Conservation (phyloP, 169 alveolate genomes). For the Plasmodium fragile region DNA sequence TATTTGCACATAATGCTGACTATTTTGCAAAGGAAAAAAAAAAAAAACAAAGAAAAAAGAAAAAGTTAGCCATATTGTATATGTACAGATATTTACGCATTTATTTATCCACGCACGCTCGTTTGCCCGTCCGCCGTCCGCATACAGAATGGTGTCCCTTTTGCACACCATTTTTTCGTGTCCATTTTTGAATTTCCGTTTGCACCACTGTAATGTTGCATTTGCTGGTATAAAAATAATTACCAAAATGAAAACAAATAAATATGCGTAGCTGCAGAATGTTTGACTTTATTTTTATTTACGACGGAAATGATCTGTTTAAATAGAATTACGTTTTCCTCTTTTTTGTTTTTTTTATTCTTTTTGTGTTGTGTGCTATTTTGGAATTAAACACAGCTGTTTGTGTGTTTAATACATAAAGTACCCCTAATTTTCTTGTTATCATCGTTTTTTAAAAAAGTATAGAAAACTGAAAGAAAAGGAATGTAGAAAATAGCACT, state of each 20-base stretch:
- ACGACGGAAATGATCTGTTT: conserved; percentile 6
- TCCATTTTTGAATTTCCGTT: neutral
- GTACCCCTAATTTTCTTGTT: neutral
- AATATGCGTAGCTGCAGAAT: neutral
- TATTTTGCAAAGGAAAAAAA: neutral
- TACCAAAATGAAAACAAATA: neutral
- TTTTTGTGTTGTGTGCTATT: neutral
- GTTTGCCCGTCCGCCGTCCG: neutral
- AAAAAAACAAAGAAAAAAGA: neutral
- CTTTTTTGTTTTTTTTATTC: neutral
- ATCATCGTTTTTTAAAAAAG: conserved; percentile 9
- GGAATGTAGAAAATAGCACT: neutral
- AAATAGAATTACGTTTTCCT: neutral
- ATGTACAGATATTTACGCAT: neutral
- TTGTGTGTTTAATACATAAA: neutral
- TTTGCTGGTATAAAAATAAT: conserved; percentile 4
- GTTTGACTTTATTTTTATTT: neutral
- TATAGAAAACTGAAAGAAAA: neutral
- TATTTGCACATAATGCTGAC: neutral
- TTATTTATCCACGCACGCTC: neutral
- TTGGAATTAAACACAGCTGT: neutral
- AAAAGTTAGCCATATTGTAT: conserved; percentile 6
- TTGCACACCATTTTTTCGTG: neutral
- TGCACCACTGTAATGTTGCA: neutral
- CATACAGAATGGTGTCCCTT: neutral